Base-by-base conservation (phyloP, 2,329 filamentous ascomycete genomes). In the Exophiala sp. region DNA sequence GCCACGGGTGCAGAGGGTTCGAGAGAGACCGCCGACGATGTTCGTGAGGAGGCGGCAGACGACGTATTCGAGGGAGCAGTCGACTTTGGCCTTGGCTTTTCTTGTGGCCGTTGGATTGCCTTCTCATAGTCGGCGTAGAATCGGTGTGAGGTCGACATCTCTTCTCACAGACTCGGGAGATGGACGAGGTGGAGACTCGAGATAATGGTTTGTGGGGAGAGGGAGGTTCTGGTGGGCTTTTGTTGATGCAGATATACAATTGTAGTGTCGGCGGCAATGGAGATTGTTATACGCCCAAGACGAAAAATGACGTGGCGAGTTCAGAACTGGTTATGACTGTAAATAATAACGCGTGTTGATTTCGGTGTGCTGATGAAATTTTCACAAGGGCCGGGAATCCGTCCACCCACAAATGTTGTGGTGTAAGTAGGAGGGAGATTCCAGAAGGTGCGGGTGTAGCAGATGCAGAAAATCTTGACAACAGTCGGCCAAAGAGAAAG, bases 1-100 rank as follows among this genome's bases (percentile, higher is more conserved):
- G 55, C 57, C 10, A 60, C 52, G 2, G 52, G 48, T 2, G 46
- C n/a, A 1, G 55, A 53, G 5, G 57, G 58, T 24, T 57, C 53
- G 43, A 56, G 59, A 18, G 50, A 54, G 14, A 46, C 49, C 10
- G 51, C 30, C 14, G 54, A 57, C 8, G 51, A 49, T 3, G 54
- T 57, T 24, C 54, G 54, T 19, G 51, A 54, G 30, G 54, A 52
- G 34, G 48, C n/a, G n/a, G 48, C 27, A 3, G 54, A 52, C 9
- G 51, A 48, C 18, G 48, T 40, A 7, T 50, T 41, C 21, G 50
- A 43, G 23, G 50, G 45, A 19, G 50, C 50, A 14, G 50, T 37
- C 7, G 39, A 22, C 24, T 37, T 34, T 30, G 45, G 16, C 37
- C 16, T 37, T 6, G 42, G 14, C n/a, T 43, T 37, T 30, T 47